Evolutionary conservation across 257 asterid species (phyloP).

Genomic region (Agastache rugosa): DNA sequence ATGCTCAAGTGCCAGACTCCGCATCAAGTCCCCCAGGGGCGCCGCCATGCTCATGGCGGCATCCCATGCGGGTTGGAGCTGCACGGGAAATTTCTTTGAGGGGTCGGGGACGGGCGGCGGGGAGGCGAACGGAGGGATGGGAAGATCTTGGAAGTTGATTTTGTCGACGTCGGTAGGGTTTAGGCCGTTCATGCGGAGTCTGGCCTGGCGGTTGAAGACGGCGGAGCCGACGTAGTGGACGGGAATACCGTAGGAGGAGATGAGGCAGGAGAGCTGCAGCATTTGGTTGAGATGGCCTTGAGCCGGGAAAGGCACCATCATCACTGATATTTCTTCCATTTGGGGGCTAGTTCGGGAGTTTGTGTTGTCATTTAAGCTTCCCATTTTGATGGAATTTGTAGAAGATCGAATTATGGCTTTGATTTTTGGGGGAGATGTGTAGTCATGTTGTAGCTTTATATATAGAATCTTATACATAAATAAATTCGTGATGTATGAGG

Average conservation of each 20-base stretch:
- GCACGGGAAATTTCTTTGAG: slow-evolving; percentile 39
- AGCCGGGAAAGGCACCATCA: slow-evolving; percentile 47
- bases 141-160: slow-evolving; percentile 50
- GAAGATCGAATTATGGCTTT: too few species aligned
- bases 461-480: too few species aligned
- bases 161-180: slow-evolving; percentile 38
- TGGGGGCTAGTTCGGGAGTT: neutral
- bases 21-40: slow-evolving; percentile 36
- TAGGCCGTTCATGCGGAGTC: slow-evolving; percentile 40
- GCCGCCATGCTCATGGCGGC: slow-evolving; percentile 43
- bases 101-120: slow-evolving; percentile 40
- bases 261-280: slow-evolving; percentile 46
- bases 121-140: slow-evolving; percentile 28
- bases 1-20: neutral
- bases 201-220: slow-evolving; percentile 54
- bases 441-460: too few species aligned
- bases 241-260: slow-evolving; percentile 40
- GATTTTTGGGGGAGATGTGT: too few species aligned
- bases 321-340: neutral
- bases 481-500: too few species aligned
- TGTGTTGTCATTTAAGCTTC: neutral
- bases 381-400: neutral
- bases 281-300: slow-evolving; percentile 52
- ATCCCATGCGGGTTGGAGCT: slow-evolving; percentile 50
- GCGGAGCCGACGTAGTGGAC: slow-evolving; percentile 46